Evolutionary conservation across 441 rosid genomes (phyloP), one percentile per base, ranked within the genome.

Genomic region (Jatropha multifida): DNA sequence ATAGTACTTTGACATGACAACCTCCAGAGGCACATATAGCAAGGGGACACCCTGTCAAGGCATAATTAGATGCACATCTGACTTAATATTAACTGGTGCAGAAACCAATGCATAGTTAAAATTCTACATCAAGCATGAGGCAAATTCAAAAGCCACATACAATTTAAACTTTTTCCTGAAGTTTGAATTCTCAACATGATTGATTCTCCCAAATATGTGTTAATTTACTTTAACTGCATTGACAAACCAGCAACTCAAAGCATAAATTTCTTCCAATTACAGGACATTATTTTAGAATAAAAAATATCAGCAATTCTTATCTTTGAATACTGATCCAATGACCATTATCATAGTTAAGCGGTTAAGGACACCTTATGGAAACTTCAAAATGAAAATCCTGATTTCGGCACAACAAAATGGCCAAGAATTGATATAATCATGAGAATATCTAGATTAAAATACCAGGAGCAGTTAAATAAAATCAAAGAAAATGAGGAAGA

Each of bases 21-120:
- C 86, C 88, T 96, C 99, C 77, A 92, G 83, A 20, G 99, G 99
- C 65, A 96, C 97, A 81, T 94, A 92, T 46, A 96, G 84, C 78
- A 96, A 83, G 1, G 97, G 98, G 58, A 90, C 92, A 60, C 97
- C 96, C 97, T 93, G 84, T 48, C 58, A 82, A 75, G 77, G 62
- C 68, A 81, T 73, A 64, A 40, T 40, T 64, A 70, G 70, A 72
- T 38, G 38, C 72, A 20, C 60, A 74, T 52, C 70, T 48, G 49
- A 65, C 46, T 56, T 58, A 3, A 23, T 44, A 56, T 41, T 66
- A 70, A 42, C 54, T 56, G n/a, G 46, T 14, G 38, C 46, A 58
- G 68, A 73, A 60, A 70, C 23, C 11, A 54, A 38, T 11, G 18
- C 58, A 5, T 46, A 62, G 48, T 17, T 32, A 52, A 64, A 23